Evolutionary conservation across 352 stramenopile genomes (phyloP).

Genomic region (Phytophthora constricta): DNA sequence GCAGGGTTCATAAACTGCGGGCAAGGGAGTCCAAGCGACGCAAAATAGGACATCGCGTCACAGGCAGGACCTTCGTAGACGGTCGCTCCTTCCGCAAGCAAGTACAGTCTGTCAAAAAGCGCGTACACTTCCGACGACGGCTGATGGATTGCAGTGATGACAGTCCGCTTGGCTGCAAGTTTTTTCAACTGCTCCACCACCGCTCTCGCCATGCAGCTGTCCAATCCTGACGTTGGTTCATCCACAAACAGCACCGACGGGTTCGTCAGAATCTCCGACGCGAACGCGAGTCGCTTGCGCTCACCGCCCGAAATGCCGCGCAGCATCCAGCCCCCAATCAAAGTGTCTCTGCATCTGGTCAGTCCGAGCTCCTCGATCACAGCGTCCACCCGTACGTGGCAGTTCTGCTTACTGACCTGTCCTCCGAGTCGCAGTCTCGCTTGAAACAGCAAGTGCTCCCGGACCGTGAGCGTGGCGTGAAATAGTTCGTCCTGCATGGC

Average conservation of each 20-base stretch:
- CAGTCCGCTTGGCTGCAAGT: constrained; percentile 74
- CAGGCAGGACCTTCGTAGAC: constrained; percentile 44
- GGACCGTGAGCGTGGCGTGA: constrained; percentile 85
- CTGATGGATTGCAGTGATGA: constrained; percentile 86
- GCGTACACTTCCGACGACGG: constrained; percentile 65
- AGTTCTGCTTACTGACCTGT: constrained; percentile 23
- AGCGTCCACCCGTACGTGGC: constrained; percentile 35
- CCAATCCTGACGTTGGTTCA: constrained; percentile 69
- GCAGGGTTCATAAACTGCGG: constrained; percentile 53
- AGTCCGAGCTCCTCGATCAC: constrained; percentile 61
- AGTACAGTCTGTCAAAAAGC: constrained; percentile 47
- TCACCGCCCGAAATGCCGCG: constrained; percentile 80
- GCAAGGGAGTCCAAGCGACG: constrained; percentile 35
- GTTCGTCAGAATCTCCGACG: constrained; percentile 78
- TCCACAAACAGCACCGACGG: constrained; percentile 83
- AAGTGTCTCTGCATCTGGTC: constrained; percentile 42
- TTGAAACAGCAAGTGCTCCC: constrained; percentile 85
- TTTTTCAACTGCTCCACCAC: constrained; percentile 56
- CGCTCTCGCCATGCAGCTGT: constrained; percentile 52
- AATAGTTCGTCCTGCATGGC: constrained; percentile 92
- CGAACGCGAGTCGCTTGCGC: constrained; percentile 80
- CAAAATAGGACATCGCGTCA: constrained; percentile 43
- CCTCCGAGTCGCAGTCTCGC: constrained; percentile 73
- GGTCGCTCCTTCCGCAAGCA: constrained; percentile 42
- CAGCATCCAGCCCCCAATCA: constrained; percentile 52